Base-by-base conservation (phyloP, 179 eudicot genomes). In the Carnegiea gigantea region DNA sequence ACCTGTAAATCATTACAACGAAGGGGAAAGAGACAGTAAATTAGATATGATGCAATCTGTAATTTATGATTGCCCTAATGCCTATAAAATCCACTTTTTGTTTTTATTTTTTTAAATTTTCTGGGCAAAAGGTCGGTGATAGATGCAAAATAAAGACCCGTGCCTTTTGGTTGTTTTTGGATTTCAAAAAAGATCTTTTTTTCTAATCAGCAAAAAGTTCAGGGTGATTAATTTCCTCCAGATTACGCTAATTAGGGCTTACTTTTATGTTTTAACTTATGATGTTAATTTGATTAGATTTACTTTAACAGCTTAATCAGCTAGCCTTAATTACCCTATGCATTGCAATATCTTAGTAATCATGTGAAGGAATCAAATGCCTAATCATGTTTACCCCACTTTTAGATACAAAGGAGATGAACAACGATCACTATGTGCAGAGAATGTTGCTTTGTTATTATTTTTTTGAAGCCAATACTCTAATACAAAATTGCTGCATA, bases 51-150 rank as follows among this genome's bases (percentile, higher is more conserved):
- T 54, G 78, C 78, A 76, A 70, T 76, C 78, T 33, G 33, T 18
- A 76, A 17, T 76, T 76, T 76, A 76, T 76, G 67, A 76, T 76
- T 53, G 48, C 78, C 64, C 78, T 76, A 76, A 53, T 54, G 46
- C 68, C 78, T 75, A 75, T 7, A 49, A 44, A 26, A 24, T 28
- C 43, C 48, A 21, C 14, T 49, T 75, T 49, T 48, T 4, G 21
- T 6, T 21, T 21, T 21, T 46, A 40, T 73, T 8, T 36, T 43
- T 74, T 48, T 11, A 20, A 2, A 0, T 23, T 23, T 46, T 9
- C 5, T 7, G 15, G 60, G 60, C 38, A 49, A 26, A 74, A 74
- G 77, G 77, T 43, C 77, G 77, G 77, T 74, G 77, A 74, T 14
- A 73, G 77, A 3, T 11, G 3, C 62, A 11, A 2, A 51, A 28